Conservation (phyloP, 371 early-diverging fungal genomes). For the Mucor saturninus region DNA sequence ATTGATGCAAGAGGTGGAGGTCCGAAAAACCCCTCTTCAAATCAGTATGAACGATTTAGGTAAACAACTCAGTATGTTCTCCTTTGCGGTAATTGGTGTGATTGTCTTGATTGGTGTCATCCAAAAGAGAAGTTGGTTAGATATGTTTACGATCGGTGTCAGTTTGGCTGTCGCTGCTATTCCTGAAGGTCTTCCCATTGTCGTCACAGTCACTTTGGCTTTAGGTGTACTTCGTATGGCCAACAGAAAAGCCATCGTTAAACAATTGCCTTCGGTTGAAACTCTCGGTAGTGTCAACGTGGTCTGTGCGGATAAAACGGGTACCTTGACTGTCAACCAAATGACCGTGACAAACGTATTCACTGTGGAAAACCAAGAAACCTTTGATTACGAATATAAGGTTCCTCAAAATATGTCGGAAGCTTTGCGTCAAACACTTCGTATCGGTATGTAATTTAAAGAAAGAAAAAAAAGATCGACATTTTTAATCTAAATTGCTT, state of each 20-base stretch:
- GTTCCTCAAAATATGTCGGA: conserved; percentile 38
- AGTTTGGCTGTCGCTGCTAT: conserved; percentile 94
- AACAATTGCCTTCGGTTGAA: conserved; percentile 91
- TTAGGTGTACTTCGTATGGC: conserved; percentile 92
- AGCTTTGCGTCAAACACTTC: conserved; percentile 58
- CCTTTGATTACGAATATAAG: conserved; percentile 67
- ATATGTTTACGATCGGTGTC: conserved; percentile 95
- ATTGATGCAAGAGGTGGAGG: conserved; percentile 86
- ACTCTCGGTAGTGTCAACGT: conserved; percentile 87
- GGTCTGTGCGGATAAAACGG: conserved; percentile 95
- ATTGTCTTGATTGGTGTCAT: conserved; percentile 89
- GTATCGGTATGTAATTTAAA: conserved; percentile 52
- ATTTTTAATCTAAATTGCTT: not conserved
- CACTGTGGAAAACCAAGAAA: conserved; percentile 64
- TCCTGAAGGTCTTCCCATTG: conserved; percentile 94
- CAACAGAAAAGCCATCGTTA: conserved; percentile 84
- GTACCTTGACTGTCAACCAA: conserved; percentile 84
- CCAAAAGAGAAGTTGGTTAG: conserved; percentile 87
- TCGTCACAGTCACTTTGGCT: conserved; percentile 91
- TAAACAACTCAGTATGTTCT: conserved; percentile 81
- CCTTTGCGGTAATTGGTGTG: conserved; percentile 87
- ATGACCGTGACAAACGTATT: conserved; percentile 83
- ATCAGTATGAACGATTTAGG: conserved; percentile 88
- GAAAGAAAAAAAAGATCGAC: not conserved
- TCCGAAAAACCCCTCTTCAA: conserved; percentile 85